Base-by-base conservation (phyloP, 306 rosid species). In the Vigna radiata region DNA sequence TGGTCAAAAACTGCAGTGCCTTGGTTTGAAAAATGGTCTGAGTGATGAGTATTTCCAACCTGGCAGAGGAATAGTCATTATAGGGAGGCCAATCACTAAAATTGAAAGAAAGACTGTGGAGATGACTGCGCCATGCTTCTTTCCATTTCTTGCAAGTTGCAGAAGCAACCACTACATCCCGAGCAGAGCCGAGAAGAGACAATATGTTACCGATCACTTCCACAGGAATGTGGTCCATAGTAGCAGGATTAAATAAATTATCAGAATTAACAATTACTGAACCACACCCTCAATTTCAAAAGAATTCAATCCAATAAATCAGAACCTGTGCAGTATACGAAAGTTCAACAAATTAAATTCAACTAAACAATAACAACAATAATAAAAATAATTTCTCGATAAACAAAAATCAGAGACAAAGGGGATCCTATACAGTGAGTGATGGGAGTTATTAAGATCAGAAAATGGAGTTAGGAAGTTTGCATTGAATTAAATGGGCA, bases 181-280 rank as follows among this genome's bases (percentile, higher is more conserved):
- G 87, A 18, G 97, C 98, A 56, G 90, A 91, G 37, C 76, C 83
- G 1, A 94, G 81, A 77, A 70, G 86, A 8, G 96, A 91, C 25
- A 91, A 80, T 75, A 94, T 89, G 52, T 89, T 91, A 10, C 98
- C 96, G 29, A 94, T 85, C 78, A 91, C 96, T 81, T 94, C 98
- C 77, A 94, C 92, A 6, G 97, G 97, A 77, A 91, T 90, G 17
- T 85, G 43, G 68, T 92, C 98, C 95, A 94, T 91, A 13, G 58
- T 8, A 27, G 67, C 7, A 27, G 0, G 6, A 31, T 14, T 60
- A 36, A 12, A 74, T 4, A 23, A 59, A 52, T 18, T 17, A 60
- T 49, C 68, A 13, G 31, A 72, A 52, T 37, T n/a, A 60, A 49
- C 48, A 25, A 29, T 73, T 18, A 37, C 25, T 16, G 43, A 59